Base-by-base conservation (phyloP, 2,329 filamentous ascomycete genomes). In the Aspergillus brunneoviolaceus region DNA sequence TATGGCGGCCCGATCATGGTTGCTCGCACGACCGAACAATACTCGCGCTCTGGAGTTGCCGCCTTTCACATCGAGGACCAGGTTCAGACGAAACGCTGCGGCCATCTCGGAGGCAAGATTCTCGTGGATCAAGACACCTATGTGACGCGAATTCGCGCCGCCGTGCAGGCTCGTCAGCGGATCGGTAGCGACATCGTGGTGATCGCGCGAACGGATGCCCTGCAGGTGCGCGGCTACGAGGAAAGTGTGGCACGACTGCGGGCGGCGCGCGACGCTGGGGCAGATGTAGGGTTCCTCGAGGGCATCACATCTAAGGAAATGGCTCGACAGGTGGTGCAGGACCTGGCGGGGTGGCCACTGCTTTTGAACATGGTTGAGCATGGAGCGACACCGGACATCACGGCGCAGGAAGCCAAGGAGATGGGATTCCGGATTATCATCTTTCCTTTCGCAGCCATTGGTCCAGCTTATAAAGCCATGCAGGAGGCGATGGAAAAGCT, bases 21-120 rank as follows among this genome's bases (percentile, higher is more conserved):
- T 35, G 77, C 79, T 12, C 77, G 81, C 16, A 82, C 81, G 4
- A 79, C 81, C 5, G 74, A 77, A 25, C 74, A 80, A 52, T 85
- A 85, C 70, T 79, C 80, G 25, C 79, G 80, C 51, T 77, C 82
- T 3, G 83, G 83, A 25, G 80, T 86, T 2, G 84, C 84, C 1
- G 84, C 77, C 10, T 76, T 85, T 49, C 84, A 86, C 67, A 79
- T 86, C 64, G 84, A 86, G 70, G 84, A 86, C 69, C 82, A 86
- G 68, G 78, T 85, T 7, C 75, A 76, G 61, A 76, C 73, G 16
- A 79, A 79, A 59, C 72, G 76, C 19, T 79, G 77, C 59, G 76
- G 77, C 2, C 76, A 79, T 55, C 71, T 79, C 0, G 70, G 67
- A 2, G 76, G 76, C 42, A 79, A 79, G 62, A 68, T 74, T 42